Percentiles rank a stretch among this genome's conserved stretches.
These are phyloP conservation scores for Monascus ruber DNA, from an alignment of 2,329 filamentous ascomycete species.

Conservation along the genomic window DNA sequence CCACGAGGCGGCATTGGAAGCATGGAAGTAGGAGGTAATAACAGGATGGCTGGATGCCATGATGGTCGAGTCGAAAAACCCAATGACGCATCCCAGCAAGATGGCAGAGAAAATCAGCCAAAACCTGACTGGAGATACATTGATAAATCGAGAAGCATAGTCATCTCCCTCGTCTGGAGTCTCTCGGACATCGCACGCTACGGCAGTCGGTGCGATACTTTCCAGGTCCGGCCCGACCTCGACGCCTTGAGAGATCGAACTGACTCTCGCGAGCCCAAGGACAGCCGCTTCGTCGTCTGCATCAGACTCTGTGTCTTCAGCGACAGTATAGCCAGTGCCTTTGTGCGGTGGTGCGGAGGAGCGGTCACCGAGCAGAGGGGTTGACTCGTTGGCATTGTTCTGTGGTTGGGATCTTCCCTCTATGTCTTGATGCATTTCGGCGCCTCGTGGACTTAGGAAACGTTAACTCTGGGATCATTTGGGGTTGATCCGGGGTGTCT, in stretches of 20 bases:
- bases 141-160: conserved; percentile 24
- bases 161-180: conserved; percentile 3
- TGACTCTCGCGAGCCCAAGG: conserved; percentile 13
- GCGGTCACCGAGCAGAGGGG: conserved; percentile 7
- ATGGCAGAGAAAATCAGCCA: conserved; percentile 52
- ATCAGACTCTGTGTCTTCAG: conserved; percentile 14
- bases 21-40: conserved; percentile 67
- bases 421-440: neutral
- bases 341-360: conserved; percentile 15
- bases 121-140: conserved; percentile 39
- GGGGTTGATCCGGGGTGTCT: no score
- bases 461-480: no score
- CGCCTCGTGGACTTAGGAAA: no score
- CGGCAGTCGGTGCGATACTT: conserved; percentile 8
- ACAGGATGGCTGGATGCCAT: conserved; percentile 75
- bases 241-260: conserved; percentile 16
- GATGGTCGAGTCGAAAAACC: conserved; percentile 63
- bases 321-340: conserved; percentile 24
- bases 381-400: conserved; percentile 6
- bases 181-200: conserved; percentile 3
- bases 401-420: neutral
- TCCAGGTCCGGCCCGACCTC: conserved; percentile 17
- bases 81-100: conserved; percentile 45
- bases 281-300: conserved; percentile 10
- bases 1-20: conserved; percentile 72